Evolutionary conservation across 306 rosid genomes (phyloP), one percentile per base, ranked within the genome.

Genomic region (Cajanus cajan): DNA sequence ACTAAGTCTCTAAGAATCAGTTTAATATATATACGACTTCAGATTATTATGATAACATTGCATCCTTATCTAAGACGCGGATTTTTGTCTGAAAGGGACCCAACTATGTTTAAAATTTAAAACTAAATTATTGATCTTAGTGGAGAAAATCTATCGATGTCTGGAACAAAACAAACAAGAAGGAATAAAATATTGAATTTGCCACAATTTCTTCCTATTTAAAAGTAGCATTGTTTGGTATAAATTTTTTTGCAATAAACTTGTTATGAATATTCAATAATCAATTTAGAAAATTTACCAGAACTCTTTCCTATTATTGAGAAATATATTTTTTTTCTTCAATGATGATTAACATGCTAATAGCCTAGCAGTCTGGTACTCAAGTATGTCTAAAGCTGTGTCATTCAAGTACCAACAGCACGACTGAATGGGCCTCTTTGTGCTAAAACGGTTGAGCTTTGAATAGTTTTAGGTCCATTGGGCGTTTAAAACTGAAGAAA

Each of bases 11-110:
- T 48, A 57, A 31, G 62, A 36, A 71, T 9, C 50, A 18, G 10
- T 2, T 22, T 58, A 13, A 73, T 22, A 15, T 6, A 45, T 19
- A 36, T 9, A 48, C 18, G 51, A 61, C 36, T 67, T 69, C 16
- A 33, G 40, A 69, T 69, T 69, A 50, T 50, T 64, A 8, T 63
- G 72, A 18, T 40, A 47, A 68, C 59, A 41, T 16, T 40, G 0
- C 72, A 64, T 33, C 55, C 44, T 48, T 63, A 34, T 76, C 80
- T 24, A 64, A 76, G 28, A 65, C 66, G 21, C 55, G 0, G 16
- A 11, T 36, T 28, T 73, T 25, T 62, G 48, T 28, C 31, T 3
- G 28, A 81, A 55, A 33, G 77, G 59, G 65, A 74, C 80, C 36
- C 67, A n/a, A 55, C 63, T 8, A 19, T 44, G 24, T 66, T 65